Conservation (phyloP, 345 rosid genomes). For the Firmiana major region DNA sequence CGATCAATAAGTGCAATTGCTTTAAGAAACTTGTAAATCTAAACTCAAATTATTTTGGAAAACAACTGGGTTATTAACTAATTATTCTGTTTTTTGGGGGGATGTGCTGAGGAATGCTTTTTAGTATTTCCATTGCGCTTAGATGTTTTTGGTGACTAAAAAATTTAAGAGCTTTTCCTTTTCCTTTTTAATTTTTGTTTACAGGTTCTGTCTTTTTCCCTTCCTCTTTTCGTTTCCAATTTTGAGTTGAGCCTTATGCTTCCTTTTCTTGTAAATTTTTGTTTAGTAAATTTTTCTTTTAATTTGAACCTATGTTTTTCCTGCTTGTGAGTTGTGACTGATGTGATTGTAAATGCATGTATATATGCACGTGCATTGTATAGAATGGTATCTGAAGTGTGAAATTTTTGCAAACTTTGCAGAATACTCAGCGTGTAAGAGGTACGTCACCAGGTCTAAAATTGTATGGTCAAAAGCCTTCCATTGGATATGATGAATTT, state of each 20-base stretch:
- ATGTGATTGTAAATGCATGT: constrained; percentile 4
- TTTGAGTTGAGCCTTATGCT: background rate
- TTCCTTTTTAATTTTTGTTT: background rate
- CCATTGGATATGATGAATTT: constrained; percentile 41
- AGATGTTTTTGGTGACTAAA: background rate
- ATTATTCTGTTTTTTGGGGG: background rate
- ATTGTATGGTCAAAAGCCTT: constrained; percentile 39
- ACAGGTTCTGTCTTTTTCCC: background rate
- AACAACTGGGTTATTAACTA: background rate
- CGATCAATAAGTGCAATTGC: background rate
- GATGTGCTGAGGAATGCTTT: background rate
- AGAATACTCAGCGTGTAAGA: constrained; percentile 44
- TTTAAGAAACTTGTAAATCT: constrained; percentile 1
- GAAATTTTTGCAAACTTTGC: constrained; percentile 19
- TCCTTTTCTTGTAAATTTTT: background rate
- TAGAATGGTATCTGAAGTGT: constrained; percentile 17
- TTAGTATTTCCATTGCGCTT: background rate
- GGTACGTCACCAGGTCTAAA: constrained; percentile 44
- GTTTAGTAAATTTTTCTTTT: background rate
- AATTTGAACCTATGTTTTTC: background rate
- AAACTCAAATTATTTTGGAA: background rate
- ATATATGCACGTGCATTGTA: background rate
- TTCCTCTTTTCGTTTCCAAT: background rate
- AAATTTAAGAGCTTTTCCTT: background rate
- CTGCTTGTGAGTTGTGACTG: constrained; percentile 1